Evolutionary conservation across 148 eudicot species (phyloP).

Genomic region (Euryodendron excelsum): DNA sequence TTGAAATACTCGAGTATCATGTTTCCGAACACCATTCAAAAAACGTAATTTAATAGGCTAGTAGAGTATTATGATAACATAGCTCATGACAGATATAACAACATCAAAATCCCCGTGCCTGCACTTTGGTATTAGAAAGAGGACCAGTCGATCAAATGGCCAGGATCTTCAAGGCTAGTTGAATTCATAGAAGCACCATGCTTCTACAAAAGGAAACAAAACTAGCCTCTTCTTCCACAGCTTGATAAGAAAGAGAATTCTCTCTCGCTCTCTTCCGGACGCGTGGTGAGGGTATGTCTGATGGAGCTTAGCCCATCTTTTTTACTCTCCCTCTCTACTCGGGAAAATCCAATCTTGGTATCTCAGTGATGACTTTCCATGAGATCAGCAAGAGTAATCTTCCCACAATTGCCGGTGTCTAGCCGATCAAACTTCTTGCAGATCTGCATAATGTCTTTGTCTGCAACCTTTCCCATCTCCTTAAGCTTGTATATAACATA

Average conservation of each 20-base stretch:
- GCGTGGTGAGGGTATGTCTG: not conserved
- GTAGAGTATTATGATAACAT: no score
- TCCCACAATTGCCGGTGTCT: constrained; percentile 78
- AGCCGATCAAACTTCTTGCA: constrained; percentile 78
- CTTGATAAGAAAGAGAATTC: not conserved
- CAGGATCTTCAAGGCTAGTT: not conserved
- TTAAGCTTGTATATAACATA: constrained; percentile 96
- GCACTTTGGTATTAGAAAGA: not conserved
- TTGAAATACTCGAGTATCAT: no score
- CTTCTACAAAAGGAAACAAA: not conserved
- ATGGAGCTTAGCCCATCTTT: not conserved
- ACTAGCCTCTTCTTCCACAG: not conserved
- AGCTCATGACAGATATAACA: no score
- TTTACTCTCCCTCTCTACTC: not conserved
- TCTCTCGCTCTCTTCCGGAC: not conserved
- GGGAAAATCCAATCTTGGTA: not conserved
- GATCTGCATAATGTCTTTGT: constrained; percentile 72
- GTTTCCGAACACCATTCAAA: no score
- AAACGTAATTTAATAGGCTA: no score
- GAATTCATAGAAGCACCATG: not conserved
- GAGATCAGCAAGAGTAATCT: constrained; percentile 83
- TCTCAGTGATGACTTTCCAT: constrained; percentile 47
- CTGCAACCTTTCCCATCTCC: constrained; percentile 88
- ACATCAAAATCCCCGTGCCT: not conserved
- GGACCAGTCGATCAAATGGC: not conserved